These are phyloP conservation scores for Metschnikowia kunwiensis DNA, from an alignment of 805 yeast genomes.

Conservation along the genomic window DNA sequence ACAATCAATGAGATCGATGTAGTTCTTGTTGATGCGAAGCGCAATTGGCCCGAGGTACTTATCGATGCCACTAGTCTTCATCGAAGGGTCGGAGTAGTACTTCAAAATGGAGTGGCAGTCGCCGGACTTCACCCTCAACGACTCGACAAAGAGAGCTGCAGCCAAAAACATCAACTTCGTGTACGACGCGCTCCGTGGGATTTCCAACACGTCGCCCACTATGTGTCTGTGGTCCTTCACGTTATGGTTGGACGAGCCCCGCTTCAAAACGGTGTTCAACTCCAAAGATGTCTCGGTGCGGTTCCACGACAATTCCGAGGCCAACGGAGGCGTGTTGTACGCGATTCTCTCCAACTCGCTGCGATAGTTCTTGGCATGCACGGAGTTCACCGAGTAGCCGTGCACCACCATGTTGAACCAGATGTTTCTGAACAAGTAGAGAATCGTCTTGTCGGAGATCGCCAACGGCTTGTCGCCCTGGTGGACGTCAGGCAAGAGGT, in stretches of 20 bases:
- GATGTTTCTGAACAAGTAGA: constrained; percentile 71
- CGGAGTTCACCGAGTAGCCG: constrained; percentile 69
- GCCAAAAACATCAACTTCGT: constrained; percentile 86
- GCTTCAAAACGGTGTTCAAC: constrained; percentile 81
- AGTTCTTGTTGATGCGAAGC: constrained; percentile 54
- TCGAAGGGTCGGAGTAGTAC: constrained; percentile 85
- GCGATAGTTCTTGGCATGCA: constrained; percentile 46
- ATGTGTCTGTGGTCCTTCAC: constrained; percentile 70
- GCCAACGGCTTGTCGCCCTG: constrained; percentile 40
- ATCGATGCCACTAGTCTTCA: constrained; percentile 63
- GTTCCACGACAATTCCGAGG: constrained; percentile 38
- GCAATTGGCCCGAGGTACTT: constrained; percentile 67
- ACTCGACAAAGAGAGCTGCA: constrained; percentile 75
- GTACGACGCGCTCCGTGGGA: constrained; percentile 55
- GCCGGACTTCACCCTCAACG: constrained; percentile 74
- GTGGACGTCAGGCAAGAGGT: constrained; percentile 58
- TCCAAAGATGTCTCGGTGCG: constrained; percentile 90
- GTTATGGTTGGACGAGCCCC: constrained; percentile 83
- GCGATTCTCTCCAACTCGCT: constrained; percentile 68
- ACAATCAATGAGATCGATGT: constrained; percentile 46
- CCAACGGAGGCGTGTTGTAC: constrained; percentile 52
- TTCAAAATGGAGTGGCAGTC: constrained; percentile 72
- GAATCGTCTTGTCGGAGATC: constrained; percentile 45
- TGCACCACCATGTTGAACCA: constrained; percentile 95
- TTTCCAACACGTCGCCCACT: constrained; percentile 48